These are phyloP conservation scores for Tympanopsis confertula DNA, from an alignment of 2,329 filamentous ascomycete species.

Conservation along the genomic window DNA sequence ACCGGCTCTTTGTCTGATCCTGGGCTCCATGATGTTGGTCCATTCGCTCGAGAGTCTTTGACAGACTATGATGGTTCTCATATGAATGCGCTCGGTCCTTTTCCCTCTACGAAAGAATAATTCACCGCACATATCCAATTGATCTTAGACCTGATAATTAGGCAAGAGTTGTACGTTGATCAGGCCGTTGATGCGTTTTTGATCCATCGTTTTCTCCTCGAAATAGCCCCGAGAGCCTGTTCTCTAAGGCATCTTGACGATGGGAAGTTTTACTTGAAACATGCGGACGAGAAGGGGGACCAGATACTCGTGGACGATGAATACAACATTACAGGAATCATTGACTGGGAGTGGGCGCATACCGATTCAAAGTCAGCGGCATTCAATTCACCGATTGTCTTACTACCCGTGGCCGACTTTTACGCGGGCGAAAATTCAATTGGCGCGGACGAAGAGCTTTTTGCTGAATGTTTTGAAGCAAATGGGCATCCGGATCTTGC, in stretches of 20 bases:
- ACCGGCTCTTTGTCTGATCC: constrained; percentile 3
- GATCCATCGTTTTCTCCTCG: constrained; percentile 10
- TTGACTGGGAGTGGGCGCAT: constrained; percentile 29
- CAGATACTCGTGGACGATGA: constrained; percentile 26
- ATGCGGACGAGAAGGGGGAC: constrained; percentile 32
- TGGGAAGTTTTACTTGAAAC: constrained; percentile 23
- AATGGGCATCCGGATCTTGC: constrained; percentile 11
- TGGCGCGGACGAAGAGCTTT: constrained; percentile 8
- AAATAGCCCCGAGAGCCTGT: constrained; percentile 8
- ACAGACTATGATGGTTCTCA: background rate
- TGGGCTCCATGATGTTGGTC: constrained; percentile 1
- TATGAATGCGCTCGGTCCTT: constrained; percentile 9
- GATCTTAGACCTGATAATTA: constrained; percentile 12
- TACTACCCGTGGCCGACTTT: constrained; percentile 19
- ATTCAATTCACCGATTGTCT: constrained; percentile 19
- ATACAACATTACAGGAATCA: constrained; percentile 26
- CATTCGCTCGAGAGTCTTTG: constrained; percentile 1
- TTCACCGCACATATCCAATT: constrained; percentile 6
- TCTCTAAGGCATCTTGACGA: constrained; percentile 6
- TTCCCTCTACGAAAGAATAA: constrained; percentile 11
- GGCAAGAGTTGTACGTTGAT: constrained; percentile 10
- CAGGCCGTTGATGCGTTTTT: constrained; percentile 10
- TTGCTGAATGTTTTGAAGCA: constrained; percentile 10
- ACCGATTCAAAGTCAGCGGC: constrained; percentile 14
- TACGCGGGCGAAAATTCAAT: constrained; percentile 17